Conservation (phyloP, 768 basidiomycete species). For the Agaricus bisporus region DNA sequence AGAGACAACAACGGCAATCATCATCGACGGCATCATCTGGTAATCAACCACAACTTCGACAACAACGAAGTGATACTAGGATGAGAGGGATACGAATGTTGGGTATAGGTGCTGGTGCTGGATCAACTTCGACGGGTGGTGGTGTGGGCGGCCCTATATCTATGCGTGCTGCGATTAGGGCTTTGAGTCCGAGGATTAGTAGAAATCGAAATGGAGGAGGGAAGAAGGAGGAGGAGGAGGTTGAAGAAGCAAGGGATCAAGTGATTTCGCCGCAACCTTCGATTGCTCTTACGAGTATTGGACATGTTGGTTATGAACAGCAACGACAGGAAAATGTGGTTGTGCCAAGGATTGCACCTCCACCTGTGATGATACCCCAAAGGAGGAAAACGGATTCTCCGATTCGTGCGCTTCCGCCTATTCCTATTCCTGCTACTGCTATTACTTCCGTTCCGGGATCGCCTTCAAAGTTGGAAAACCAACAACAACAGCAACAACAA, state of each 20-base stretch:
- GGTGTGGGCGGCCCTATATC: constrained; percentile 6
- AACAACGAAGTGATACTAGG: neutral
- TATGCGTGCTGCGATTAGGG: constrained; percentile 5
- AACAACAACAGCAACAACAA: no score
- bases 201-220: neutral
- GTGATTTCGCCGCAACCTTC: neutral
- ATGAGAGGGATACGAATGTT: constrained; percentile 8
- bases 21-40: neutral
- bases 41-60: neutral
- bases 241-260: neutral
- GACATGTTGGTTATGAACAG: neutral
- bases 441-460: neutral
- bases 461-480: constrained; percentile 35
- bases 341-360: neutral
- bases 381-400: neutral
- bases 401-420: constrained; percentile 8
- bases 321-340: neutral
- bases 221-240: neutral
- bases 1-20: neutral
- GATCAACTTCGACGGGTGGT: neutral
- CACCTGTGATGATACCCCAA: neutral
- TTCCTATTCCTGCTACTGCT: neutral
- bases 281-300: neutral
- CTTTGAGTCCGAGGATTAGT: constrained; percentile 7
- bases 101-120: constrained; percentile 1